Base-by-base conservation (phyloP, 2,329 filamentous ascomycete genomes). In the Fusarium lateritium region DNA sequence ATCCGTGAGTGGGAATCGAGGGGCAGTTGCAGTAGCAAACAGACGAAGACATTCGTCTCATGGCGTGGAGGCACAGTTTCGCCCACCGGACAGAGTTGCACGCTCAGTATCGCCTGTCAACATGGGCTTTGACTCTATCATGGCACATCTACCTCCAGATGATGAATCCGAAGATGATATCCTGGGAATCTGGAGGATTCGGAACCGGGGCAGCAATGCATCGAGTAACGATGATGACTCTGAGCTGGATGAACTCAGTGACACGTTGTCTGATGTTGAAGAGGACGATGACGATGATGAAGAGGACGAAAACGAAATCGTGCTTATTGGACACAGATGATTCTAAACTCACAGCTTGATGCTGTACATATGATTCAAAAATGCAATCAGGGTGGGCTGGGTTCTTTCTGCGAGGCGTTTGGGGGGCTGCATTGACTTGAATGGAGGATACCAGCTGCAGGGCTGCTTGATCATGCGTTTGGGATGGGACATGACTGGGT, bases 101-200 rank as follows among this genome's bases (percentile, higher is more conserved):
- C 78, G 83, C 40, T 85, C 84, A 17, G 78, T 84, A 14, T 83
- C 84, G 2, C 83, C 83, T 24, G 69, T 73, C 17, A 76, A 69
- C 19, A 62, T 73, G 43, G 70, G 69, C 7, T 65, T 73, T 13
- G 77, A 77, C 13, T 66, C 72, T 4, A 71, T 75, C 17, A 61
- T 74, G 44, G 59, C 73, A 17, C 69, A 75, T 28, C 59, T 75
- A 1, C 59, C 76, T n/a, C 74, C 75, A 9, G 77, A 82, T 13
- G 80, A 80, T 10, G 85, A 87, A 17, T 85, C 85, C 1, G 84
- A 86, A 19, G 83, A 84, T 10, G 88, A 88, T 56, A 85, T 90
- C 59, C 73, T 90, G 31, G 84, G 85, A 31, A 84, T 91, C 50
- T 90, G 88, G 86, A 83, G 75, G 45, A 81, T 77, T 11, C 79